phyloP scores from a whole-genome alignment of 495 filamentous ascomycete genomes.

The Talaromyces stipitatus region DNA sequence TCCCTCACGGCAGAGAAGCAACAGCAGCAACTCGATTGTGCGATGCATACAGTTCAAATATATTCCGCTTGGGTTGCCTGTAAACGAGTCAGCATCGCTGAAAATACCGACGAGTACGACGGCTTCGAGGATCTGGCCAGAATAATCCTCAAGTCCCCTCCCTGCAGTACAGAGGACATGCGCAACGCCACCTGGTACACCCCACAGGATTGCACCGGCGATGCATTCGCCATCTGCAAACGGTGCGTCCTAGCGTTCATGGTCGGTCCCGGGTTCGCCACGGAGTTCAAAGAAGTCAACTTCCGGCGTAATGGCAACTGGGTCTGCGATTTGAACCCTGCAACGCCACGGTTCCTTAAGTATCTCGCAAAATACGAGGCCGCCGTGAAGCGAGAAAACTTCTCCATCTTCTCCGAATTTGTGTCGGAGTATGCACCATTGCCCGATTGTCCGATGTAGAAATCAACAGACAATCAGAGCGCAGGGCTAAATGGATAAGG shows the following conservation, averaged over 20 bases:
- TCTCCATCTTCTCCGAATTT: background rate
- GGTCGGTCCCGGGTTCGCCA: background rate
- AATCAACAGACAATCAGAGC: no score
- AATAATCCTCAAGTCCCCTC: background rate
- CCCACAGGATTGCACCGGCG: background rate
- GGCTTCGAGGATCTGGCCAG: background rate
- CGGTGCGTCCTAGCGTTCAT: background rate
- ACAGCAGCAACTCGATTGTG: background rate
- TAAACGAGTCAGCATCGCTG: background rate
- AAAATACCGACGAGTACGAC: background rate
- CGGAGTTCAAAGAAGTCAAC: background rate
- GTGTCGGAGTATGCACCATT: background rate
- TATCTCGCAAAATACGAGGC: background rate
- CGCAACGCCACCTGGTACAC: background rate
- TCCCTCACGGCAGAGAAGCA: background rate
- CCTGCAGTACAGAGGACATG: background rate
- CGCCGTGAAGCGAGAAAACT: background rate
- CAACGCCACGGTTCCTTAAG: background rate
- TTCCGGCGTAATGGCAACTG: background rate
- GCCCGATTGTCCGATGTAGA: background rate
- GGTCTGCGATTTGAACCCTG: background rate
- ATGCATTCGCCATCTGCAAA: background rate
- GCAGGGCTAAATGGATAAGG: no score
- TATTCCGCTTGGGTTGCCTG: background rate
- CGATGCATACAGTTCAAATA: background rate